Evolutionary conservation across 768 basidiomycete species (phyloP), one percentile per base, ranked within the genome.

Genomic region (Panus rudis): DNA sequence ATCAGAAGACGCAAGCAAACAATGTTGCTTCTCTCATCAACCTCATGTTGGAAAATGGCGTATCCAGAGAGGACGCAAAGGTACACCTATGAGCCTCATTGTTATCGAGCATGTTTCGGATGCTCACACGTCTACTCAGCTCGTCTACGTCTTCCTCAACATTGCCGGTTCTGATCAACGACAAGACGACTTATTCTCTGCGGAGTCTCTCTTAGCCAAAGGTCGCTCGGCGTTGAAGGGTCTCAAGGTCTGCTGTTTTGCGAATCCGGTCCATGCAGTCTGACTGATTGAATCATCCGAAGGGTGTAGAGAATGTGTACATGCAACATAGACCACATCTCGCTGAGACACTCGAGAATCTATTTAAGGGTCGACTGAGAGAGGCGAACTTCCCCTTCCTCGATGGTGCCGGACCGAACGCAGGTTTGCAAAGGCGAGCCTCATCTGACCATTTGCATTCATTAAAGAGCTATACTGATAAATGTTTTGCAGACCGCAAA

Each of bases 291-390:
- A 39, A 47, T 23, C 33, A 20, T 26, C 25, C 49, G 3, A 43
- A 93, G 90, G 96, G 96, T 2, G 94, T 98, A 4, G 96, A 99
- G 65, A 99, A 99, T 55, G 93, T 98, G 13, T 99, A 97, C 60
- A 99, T 92, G 43, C 96, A 98, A 53, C 96, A 98, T 55, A 82
- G 81, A 13, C 96, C 96, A 6, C 92, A 93, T 62, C 70, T 99
- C 4, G 81, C 86, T 1, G 85, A 96, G 57, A 98, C 94, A 2
- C 65, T 98, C 13, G 96, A 99, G 55, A 75, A 86, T 41, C 65
- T 99, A 4, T 76, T 93, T 55, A 90, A 80, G 58, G 93, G 92
- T 8, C 73, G 84, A 42, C 63, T 99, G 46, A 81, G 78, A 52
- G 96, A 99, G 51, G 74, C 81, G 3, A 92, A 79, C 47, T 90